A percentile compares a stretch with the other conserved stretches of the same genome.
phyloP scores from a whole-genome alignment of 2,329 filamentous ascomycete species.

The Pezicula carpinea region DNA sequence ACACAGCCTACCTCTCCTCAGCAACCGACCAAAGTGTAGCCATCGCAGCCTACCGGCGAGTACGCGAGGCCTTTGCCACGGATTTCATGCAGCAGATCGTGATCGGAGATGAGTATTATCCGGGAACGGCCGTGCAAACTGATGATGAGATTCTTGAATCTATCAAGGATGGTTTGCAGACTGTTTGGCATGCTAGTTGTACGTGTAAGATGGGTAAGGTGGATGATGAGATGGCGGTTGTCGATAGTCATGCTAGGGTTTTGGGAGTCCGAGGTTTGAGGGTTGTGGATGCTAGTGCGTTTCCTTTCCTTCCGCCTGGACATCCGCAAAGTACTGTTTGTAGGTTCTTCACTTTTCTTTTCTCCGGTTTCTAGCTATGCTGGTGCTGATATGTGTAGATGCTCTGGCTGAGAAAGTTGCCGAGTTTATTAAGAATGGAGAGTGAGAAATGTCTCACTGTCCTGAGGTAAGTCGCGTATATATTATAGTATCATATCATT shows the following conservation, averaged over 20 bases:
- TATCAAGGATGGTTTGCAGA: constrained; percentile 21
- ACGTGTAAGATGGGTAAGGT: constrained; percentile 52
- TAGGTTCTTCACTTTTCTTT: constrained; percentile 14
- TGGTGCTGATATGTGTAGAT: background rate
- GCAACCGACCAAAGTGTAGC: constrained; percentile 40
- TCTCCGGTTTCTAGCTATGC: too few relatives aligned
- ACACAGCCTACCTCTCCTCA: constrained; percentile 41
- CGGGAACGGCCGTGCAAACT: constrained; percentile 13
- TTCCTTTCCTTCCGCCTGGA: constrained; percentile 31
- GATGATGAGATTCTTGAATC: constrained; percentile 18
- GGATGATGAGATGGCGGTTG: constrained; percentile 31
- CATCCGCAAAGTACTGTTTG: constrained; percentile 38
- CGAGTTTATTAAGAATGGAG: too few relatives aligned
- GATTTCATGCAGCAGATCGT: constrained; percentile 10
- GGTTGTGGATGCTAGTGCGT: constrained; percentile 21
- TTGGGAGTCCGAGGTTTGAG: constrained; percentile 17
- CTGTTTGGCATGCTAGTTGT: constrained; percentile 47
- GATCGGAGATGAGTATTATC: constrained; percentile 16
- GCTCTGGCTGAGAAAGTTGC: background rate
- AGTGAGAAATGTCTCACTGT: too few relatives aligned
- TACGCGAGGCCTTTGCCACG: constrained; percentile 28
- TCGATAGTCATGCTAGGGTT: constrained; percentile 18
- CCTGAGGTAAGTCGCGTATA: too few relatives aligned
- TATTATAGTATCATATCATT: too few relatives aligned
- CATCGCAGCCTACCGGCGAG: constrained; percentile 37